Base-by-base conservation (phyloP, 805 yeast genomes). In the Candida silvicultrix region DNA sequence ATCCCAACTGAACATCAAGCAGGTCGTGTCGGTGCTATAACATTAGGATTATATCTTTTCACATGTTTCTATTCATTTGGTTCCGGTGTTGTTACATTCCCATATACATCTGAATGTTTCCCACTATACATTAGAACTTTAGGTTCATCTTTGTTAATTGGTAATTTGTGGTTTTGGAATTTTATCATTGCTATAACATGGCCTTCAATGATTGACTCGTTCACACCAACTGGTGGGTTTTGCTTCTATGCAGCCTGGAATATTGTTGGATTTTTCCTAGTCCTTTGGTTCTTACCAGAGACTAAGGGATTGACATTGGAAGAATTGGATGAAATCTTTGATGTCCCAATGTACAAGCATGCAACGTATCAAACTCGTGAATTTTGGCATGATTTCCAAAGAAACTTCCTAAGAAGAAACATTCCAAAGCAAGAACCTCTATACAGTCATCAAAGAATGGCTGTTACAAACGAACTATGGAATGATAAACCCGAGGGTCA, bases 171-270 rank as follows among this genome's bases (percentile, higher is more conserved):
- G 87, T 81, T 81, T 65, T 82, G 82, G 71, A 82, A 82, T 62
- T 81, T 81, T 54, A 67, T 82, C 43, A 68, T 81, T 50, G 80
- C 92, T 21, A 73, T 87, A 50, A 80, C 95, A 8, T 83, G 94
- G 94, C 94, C 95, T 31, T 70, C 86, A 21, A 65, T 88, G 63
- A 64, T 76, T 45, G 73, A 66, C 41, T 80, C 83, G 0, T 82
- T 88, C 67, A 79, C 77, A 46, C 77, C 89, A 2, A 86, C 83
- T 52, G 96, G 96, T 63, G 95, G 95, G 5, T 88, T 85, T 60
- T 89, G 94, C 12, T 88, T 81, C 75, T 88, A 86, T 59, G 95
- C 94, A 1, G 95, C 83, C 11, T 84, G 92, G 90, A 87, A 87
- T 62, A 55, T 80, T 48, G 68, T 80, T 45, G 87, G 86, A 0